phyloP scores from a whole-genome alignment of 148 eudicot genomes.

The Polygonum aviculare region DNA sequence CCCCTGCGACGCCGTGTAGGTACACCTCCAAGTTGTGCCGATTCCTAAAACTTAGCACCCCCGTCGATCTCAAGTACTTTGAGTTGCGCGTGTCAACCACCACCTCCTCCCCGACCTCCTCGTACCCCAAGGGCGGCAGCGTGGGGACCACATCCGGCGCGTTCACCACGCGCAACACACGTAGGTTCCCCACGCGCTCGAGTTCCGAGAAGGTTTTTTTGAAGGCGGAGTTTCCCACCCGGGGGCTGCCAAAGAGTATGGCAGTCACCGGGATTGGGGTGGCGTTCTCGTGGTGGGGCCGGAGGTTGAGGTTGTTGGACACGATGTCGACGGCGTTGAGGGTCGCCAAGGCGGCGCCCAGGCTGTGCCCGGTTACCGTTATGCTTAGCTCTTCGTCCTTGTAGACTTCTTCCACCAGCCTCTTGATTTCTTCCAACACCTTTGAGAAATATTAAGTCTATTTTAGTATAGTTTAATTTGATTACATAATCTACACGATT shows the following conservation, averaged over 20 bases:
- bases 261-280: slow-evolving; percentile 39
- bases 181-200: slow-evolving; percentile 15
- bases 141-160: slow-evolving; percentile 39
- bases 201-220: slow-evolving; percentile 15
- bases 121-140: slow-evolving; percentile 43
- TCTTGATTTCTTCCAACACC: slow-evolving; percentile 51
- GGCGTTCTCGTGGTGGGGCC: background rate
- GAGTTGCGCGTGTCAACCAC: slow-evolving; percentile 46
- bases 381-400: slow-evolving; percentile 52
- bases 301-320: slow-evolving; percentile 30
- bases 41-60: slow-evolving; percentile 16
- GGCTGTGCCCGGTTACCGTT: slow-evolving; percentile 50
- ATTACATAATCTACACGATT: background rate
- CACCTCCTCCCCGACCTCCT: slow-evolving; percentile 51
- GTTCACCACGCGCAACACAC: slow-evolving; percentile 33
- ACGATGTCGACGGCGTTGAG: slow-evolving; percentile 56
- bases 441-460: background rate
- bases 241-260: slow-evolving; percentile 22
- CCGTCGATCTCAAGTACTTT: slow-evolving; percentile 37
- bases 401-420: slow-evolving; percentile 35
- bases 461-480: background rate
- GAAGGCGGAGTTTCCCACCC: slow-evolving; percentile 51
- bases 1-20: slow-evolving; percentile 45
- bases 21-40: slow-evolving; percentile 75
- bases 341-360: slow-evolving; percentile 51